These are phyloP conservation scores for Asterella californica DNA, from an alignment of 225 moss, liverwort and hornwort species.

Conservation along the genomic window DNA sequence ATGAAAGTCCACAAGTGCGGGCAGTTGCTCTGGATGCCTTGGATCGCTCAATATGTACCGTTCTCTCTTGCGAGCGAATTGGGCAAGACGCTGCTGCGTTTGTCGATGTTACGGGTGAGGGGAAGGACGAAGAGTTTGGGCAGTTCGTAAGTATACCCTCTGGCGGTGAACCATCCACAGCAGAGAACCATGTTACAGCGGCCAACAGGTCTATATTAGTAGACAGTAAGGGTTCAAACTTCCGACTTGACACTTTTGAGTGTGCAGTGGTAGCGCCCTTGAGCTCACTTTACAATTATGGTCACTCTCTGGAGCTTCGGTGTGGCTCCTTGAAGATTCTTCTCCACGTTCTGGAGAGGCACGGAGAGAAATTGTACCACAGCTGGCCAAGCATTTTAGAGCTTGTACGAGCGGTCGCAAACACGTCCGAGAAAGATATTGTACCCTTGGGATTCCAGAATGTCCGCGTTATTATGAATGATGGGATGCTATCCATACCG, in stretches of 20 bases:
- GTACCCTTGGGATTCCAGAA: constrained; percentile 96
- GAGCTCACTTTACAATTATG: constrained; percentile 64
- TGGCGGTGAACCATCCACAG: constrained; percentile 2
- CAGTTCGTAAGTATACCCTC: constrained; percentile 43
- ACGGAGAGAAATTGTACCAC: constrained; percentile 60
- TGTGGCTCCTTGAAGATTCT: constrained; percentile 80
- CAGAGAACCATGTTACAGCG: not conserved
- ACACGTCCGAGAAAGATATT: constrained; percentile 88
- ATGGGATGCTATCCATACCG: constrained; percentile 87
- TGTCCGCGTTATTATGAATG: constrained; percentile 90
- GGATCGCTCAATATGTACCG: constrained; percentile 84
- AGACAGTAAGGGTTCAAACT: constrained; percentile 34
- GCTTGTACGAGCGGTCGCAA: constrained; percentile 59
- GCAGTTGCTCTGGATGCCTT: constrained; percentile 89
- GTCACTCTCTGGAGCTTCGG: constrained; percentile 70
- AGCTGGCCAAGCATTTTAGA: constrained; percentile 45
- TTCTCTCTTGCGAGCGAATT: constrained; percentile 71
- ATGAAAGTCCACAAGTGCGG: constrained; percentile 88
- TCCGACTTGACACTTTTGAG: constrained; percentile 67
- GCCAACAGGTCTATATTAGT: constrained; percentile 25
- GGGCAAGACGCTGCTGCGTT: constrained; percentile 44
- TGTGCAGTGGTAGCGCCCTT: constrained; percentile 80
- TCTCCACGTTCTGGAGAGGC: constrained; percentile 91
- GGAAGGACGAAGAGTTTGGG: constrained; percentile 40
- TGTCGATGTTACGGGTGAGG: constrained; percentile 29